Percentiles rank a stretch among this genome's conserved stretches.
Evolutionary conservation across 2,329 filamentous ascomycete genomes (phyloP).

Genomic region (Pleomassaria siparia): DNA sequence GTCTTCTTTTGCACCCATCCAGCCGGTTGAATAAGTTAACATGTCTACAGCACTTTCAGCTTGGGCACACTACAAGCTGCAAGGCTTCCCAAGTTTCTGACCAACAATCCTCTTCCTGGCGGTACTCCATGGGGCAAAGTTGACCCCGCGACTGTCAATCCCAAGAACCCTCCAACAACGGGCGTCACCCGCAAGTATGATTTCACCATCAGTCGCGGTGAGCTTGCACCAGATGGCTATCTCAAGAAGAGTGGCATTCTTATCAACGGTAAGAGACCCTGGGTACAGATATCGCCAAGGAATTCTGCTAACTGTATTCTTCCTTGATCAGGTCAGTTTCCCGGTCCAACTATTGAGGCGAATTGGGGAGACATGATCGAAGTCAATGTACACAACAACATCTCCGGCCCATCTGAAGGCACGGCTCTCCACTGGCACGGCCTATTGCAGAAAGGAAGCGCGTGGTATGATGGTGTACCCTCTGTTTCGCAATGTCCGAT

Average conservation of each 20-base stretch:
- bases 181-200: slow-evolving; percentile 6
- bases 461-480: slow-evolving; percentile 10
- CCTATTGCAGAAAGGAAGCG: slow-evolving; percentile 8
- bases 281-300: too few species aligned
- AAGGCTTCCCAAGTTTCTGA: slow-evolving; percentile 8
- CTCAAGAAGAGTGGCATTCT: slow-evolving; percentile 8
- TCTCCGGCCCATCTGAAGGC: slow-evolving; percentile 2
- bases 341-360: slow-evolving; percentile 17
- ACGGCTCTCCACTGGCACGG: slow-evolving; percentile 14
- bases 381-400: slow-evolving; percentile 2
- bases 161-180: slow-evolving; percentile 4
- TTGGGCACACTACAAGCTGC: slow-evolving; percentile 4
- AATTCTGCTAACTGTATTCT: too few species aligned
- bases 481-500: slow-evolving; percentile 13
- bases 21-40: neutral
- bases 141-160: slow-evolving; percentile 5
- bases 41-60: neutral
- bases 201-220: slow-evolving; percentile 4
- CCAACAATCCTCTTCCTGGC: slow-evolving; percentile 6
- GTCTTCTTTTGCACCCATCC: neutral
- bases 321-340: too few species aligned
- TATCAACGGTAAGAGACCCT: slow-evolving; percentile 13
- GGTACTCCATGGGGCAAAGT: slow-evolving; percentile 8
- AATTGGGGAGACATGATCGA: slow-evolving; percentile 8
- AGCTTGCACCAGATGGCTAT: slow-evolving; percentile 11